Percentiles rank a stretch among this genome's conserved stretches.
phyloP scores from a whole-genome alignment of 2,329 filamentous ascomycete genomes.

The Fusarium protoensiforme region DNA sequence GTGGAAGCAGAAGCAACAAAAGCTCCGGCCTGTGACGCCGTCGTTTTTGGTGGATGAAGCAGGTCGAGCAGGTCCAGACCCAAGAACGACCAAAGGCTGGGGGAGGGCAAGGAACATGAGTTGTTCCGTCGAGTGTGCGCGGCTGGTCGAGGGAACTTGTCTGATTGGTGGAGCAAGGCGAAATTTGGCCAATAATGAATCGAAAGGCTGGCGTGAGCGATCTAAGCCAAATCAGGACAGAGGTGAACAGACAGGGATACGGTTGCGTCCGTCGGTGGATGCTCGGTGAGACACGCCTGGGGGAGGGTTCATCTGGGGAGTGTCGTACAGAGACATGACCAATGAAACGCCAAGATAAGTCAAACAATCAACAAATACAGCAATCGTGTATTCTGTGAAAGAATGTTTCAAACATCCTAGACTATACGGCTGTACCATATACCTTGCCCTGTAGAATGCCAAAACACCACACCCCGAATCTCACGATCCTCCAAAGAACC shows the following conservation, averaged over 20 bases:
- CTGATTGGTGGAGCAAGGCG: neutral
- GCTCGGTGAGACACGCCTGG: neutral
- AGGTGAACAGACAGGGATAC: conserved; percentile 12
- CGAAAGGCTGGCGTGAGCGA: neutral
- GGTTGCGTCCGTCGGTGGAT: neutral
- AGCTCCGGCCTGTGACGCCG: conserved; percentile 23
- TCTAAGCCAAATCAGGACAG: conserved; percentile 19
- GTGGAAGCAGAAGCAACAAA: conserved; percentile 15
- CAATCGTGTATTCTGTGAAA: neutral
- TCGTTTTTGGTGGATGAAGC: conserved; percentile 23
- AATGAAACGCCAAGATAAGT: neutral
- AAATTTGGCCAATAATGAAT: conserved; percentile 6
- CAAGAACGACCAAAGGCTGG: conserved; percentile 16
- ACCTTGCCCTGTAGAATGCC: neutral
- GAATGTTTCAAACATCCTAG: neutral
- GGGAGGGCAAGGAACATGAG: conserved; percentile 27
- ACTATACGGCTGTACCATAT: neutral
- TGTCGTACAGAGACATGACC: neutral
- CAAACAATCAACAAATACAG: neutral
- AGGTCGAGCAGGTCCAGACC: neutral
- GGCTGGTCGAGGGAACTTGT: neutral
- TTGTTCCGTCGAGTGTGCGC: conserved; percentile 37
- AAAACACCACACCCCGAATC: conserved; percentile 3
- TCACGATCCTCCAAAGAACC: neutral
- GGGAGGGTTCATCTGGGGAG: neutral